Percentiles rank a stretch among this genome's conserved stretches.
Conservation (phyloP, 805 yeast species). For the Lachancea waltii region DNA sequence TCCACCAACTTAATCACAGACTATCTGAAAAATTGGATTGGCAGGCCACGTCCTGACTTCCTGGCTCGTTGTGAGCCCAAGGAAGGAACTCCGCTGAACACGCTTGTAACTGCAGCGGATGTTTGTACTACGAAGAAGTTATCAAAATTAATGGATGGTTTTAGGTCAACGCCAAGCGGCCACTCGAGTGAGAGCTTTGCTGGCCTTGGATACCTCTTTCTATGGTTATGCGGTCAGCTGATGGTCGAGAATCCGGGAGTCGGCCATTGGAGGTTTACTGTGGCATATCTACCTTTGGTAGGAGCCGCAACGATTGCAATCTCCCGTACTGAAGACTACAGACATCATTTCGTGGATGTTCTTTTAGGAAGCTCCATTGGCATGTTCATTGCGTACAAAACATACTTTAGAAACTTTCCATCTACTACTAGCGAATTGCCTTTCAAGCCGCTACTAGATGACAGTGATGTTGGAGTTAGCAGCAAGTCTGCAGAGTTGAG, state of each 20-base stretch:
- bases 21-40: constrained; percentile 73
- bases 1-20: constrained; percentile 63
- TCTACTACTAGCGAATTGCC: constrained; percentile 29
- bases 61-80: constrained; percentile 76
- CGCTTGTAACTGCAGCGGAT: constrained; percentile 53
- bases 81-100: constrained; percentile 47
- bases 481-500: constrained; percentile 11
- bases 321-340: constrained; percentile 83
- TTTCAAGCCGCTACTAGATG: constrained; percentile 38
- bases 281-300: constrained; percentile 50
- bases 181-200: constrained; percentile 69
- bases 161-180: constrained; percentile 78
- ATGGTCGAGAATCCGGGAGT: constrained; percentile 40
- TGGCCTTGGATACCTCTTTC: constrained; percentile 53
- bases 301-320: constrained; percentile 74
- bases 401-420: constrained; percentile 39
- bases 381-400: constrained; percentile 42
- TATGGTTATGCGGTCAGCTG: constrained; percentile 68
- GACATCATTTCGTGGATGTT: constrained; percentile 89
- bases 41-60: constrained; percentile 90
- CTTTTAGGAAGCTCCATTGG: constrained; percentile 70
- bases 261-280: constrained; percentile 58
- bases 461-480: constrained; percentile 34
- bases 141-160: constrained; percentile 53
- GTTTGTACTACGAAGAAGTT: constrained; percentile 53